Percentiles rank a stretch among this genome's conserved stretches.
Conservation (phyloP, 768 basidiomycete species). For the Kwoniella dejecticola region DNA sequence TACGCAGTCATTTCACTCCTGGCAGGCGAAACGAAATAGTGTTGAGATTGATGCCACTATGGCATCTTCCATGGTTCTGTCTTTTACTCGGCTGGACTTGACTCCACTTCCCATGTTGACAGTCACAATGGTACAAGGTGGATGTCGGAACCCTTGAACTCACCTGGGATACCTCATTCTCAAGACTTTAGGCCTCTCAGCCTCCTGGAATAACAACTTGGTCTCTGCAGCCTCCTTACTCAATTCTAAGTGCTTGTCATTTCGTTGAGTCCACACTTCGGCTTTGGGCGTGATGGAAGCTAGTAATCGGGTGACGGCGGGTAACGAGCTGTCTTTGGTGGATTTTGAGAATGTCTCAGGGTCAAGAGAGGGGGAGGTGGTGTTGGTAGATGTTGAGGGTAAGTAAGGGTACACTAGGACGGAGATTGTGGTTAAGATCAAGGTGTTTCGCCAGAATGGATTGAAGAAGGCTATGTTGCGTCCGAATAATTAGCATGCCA, state of each 20-base stretch:
- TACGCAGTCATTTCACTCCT: no score
- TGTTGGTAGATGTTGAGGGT: conserved; percentile 43
- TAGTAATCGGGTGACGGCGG: conserved; percentile 51
- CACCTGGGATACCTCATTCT: conserved; percentile 55
- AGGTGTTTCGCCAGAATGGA: conserved; percentile 52
- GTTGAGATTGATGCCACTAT: no score
- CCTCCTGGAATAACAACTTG: conserved; percentile 57
- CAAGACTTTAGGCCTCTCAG: conserved; percentile 55
- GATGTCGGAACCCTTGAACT: no score
- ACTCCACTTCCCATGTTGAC: no score
- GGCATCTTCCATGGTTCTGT: no score
- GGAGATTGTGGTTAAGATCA: conserved; percentile 43
- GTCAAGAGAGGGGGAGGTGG: conserved; percentile 39
- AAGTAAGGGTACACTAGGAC: conserved; percentile 50
- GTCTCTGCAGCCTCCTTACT: conserved; percentile 54
- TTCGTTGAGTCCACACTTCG: conserved; percentile 52
- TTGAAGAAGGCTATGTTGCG: conserved; percentile 53
- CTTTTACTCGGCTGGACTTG: no score
- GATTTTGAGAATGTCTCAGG: conserved; percentile 27
- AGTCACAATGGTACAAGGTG: no score
- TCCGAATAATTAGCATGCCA: not conserved
- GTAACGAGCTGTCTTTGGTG: conserved; percentile 26
- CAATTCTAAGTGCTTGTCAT: conserved; percentile 56
- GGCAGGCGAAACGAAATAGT: no score
- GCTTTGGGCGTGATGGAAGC: conserved; percentile 50